Base-by-base conservation (phyloP, 768 basidiomycete genomes). In the Tubosaeta brunneosetosa region DNA sequence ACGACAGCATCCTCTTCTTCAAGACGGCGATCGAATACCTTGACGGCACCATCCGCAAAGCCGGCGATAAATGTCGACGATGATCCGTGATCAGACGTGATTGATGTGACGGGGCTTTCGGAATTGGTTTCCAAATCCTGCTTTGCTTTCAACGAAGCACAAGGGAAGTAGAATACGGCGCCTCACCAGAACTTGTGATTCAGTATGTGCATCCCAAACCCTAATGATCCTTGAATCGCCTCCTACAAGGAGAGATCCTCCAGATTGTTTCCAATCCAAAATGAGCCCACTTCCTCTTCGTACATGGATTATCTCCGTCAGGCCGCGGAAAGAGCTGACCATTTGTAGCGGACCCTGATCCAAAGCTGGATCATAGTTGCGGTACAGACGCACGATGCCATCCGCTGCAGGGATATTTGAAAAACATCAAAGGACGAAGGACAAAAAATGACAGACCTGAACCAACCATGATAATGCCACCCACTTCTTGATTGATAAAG, bases 401-500 rank as follows among this genome's bases (percentile, higher is more conserved):
- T 98, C 95, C 45, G 91, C 94, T 95, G 61, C 8, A 48, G 16
- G 47, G 47, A n/a, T 33, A 16, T 36, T 56, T 47, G 33, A 51
- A 22, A 25, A 31, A 33, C 27, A 51, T 0, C n/a, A 12, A 4
- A 11, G 14, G 33, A 38, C 32, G 32, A 19, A 10, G 55, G 6
- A 46, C 11, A 41, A 10, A 25, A 49, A 36, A 3, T 29, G 27
- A 71, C 84, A 53, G 61, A 93, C 92, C 83, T 55, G 95, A 88
- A 5, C 85, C 93, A 26, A 88, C 86, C 49, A 98, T 69, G 49
- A 98, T 83, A 42, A 97, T 84, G 1, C 92, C 93, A 9, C 91
- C 88, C 13, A 93, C 88, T 52, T 97, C 93, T 70, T 99, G 91
- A 66, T 99, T 97, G 68, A 98, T 91, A 64, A 97, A 85, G 50